phyloP scores from a whole-genome alignment of 306 rosid species.

The Phaseolus lunatus region DNA sequence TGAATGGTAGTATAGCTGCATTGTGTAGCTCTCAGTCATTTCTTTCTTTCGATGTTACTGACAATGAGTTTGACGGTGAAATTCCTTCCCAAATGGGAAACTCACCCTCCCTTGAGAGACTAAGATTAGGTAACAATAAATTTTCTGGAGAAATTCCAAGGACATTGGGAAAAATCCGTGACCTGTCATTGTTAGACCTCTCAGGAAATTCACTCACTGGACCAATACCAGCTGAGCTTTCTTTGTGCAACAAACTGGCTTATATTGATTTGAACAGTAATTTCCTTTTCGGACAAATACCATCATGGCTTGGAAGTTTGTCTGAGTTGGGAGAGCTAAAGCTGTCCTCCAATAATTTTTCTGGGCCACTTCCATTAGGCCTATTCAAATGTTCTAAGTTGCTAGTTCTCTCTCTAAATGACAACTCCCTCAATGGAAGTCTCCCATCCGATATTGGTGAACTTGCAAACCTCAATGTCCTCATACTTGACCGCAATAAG shows the following conservation, averaged over 20 bases:
- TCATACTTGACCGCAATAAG: constrained; percentile 67
- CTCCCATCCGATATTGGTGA: constrained; percentile 72
- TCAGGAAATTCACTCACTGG: constrained; percentile 82
- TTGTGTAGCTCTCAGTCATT: constrained; percentile 69
- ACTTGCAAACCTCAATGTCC: constrained; percentile 68
- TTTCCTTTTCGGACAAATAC: constrained; percentile 69
- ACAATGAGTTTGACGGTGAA: constrained; percentile 69
- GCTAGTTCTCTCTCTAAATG: constrained; percentile 72
- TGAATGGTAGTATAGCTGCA: constrained; percentile 80
- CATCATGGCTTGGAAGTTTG: constrained; percentile 83
- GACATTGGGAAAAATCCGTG: constrained; percentile 66
- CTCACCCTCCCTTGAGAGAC: constrained; percentile 75
- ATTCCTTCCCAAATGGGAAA: constrained; percentile 78
- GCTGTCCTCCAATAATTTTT: constrained; percentile 73
- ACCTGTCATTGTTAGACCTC: constrained; percentile 71
- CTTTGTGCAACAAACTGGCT: constrained; percentile 71
- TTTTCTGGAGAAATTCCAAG: constrained; percentile 80
- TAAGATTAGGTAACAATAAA: constrained; percentile 76
- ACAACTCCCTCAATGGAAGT: constrained; percentile 75
- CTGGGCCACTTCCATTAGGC: constrained; percentile 70
- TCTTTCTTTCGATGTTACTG: constrained; percentile 83
- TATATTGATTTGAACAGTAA: constrained; percentile 74
- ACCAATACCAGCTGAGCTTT: constrained; percentile 78
- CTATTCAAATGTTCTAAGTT: constrained; percentile 76
- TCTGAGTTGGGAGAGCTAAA: constrained; percentile 80